Conservation (phyloP, 306 rosid genomes). For the Benincasa hispida region DNA sequence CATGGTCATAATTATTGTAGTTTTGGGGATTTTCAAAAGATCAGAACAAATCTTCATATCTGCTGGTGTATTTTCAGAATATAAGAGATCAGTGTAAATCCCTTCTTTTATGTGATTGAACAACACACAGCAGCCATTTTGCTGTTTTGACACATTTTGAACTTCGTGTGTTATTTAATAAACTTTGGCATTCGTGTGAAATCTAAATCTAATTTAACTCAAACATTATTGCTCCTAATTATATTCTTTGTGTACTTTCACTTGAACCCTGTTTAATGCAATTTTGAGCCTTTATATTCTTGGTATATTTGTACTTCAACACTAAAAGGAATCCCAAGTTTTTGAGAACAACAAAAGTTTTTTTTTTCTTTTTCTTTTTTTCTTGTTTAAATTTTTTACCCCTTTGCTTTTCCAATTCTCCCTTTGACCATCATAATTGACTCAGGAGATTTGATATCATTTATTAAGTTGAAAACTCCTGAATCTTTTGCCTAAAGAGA, state of each 20-base stretch:
- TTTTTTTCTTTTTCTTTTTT: background rate
- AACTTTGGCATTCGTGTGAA: background rate
- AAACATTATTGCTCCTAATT: no score
- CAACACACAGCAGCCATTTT: conserved; percentile 4
- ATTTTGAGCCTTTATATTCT: background rate
- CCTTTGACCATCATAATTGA: conserved; percentile 2
- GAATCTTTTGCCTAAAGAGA: background rate
- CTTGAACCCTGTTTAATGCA: no score
- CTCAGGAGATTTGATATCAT: background rate
- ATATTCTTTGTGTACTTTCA: no score
- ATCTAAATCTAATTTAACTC: background rate
- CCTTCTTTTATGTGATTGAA: conserved; percentile 3
- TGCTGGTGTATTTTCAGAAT: background rate
- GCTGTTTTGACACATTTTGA: background rate
- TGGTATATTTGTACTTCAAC: background rate
- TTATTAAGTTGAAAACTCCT: conserved; percentile 2
- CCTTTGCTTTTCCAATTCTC: conserved; percentile 10
- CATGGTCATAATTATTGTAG: background rate
- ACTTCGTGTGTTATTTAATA: background rate
- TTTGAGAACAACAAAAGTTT: conserved; percentile 2
- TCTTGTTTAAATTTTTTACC: background rate
- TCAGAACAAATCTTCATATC: background rate
- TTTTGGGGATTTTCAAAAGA: conserved; percentile 9
- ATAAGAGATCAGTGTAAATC: no score
- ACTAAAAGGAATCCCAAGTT: conserved; percentile 8